A percentile compares a stretch with the other conserved stretches of the same genome.
phyloP scores from a whole-genome alignment of 2,329 filamentous ascomycete species.

The Periconia digitata region DNA sequence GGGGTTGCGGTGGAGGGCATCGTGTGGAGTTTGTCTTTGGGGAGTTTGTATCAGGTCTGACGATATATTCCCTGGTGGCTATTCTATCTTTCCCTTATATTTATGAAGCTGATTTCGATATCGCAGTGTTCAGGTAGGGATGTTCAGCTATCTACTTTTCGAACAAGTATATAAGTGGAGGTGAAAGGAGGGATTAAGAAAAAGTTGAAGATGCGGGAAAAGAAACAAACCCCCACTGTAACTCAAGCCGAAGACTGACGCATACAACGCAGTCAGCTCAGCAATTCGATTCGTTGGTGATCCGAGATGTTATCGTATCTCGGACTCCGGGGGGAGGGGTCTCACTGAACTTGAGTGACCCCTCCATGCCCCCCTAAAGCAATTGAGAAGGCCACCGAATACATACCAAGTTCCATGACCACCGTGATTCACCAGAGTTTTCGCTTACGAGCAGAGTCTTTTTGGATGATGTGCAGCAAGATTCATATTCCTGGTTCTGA shows the following conservation, averaged over 20 bases:
- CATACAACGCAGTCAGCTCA: background rate
- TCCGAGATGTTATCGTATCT: background rate
- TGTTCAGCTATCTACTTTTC: too few species aligned
- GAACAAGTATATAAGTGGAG: too few species aligned
- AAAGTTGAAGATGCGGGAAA: background rate
- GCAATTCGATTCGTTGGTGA: constrained; percentile 6
- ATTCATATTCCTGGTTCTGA: background rate
- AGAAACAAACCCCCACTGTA: background rate
- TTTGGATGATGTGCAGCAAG: background rate
- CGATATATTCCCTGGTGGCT: too few species aligned
- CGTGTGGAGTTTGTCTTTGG: background rate
- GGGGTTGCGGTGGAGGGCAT: constrained; percentile 2
- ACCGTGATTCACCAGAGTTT: too few species aligned
- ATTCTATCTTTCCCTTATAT: too few species aligned
- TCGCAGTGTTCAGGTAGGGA: too few species aligned
- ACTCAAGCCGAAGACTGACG: background rate
- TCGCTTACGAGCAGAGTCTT: too few species aligned
- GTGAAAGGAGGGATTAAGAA: background rate
- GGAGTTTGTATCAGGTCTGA: too few species aligned
- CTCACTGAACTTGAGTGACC: background rate
- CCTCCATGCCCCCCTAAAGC: too few species aligned
- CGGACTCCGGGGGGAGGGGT: constrained; percentile 1
- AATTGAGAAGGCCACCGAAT: too few species aligned
- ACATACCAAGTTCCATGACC: too few species aligned
- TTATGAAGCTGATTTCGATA: too few species aligned